These are phyloP conservation scores for Chlorencoelia australis DNA, from an alignment of 2,329 filamentous ascomycete genomes.

Conservation along the genomic window DNA sequence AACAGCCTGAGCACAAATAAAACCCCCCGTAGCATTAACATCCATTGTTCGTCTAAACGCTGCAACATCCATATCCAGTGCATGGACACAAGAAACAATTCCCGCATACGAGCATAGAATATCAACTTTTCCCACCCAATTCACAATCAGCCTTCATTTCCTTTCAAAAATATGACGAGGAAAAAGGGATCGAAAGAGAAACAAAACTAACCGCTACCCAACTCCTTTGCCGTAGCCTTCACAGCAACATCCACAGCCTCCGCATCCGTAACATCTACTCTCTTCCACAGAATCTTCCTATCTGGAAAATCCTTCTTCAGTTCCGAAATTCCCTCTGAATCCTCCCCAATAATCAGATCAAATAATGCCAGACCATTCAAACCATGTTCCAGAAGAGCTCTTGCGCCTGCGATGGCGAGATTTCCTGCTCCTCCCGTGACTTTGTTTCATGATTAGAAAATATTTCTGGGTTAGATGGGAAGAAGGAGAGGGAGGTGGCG, in stretches of 20 bases:
- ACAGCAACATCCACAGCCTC: conserved; percentile 36
- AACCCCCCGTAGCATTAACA: conserved; percentile 62
- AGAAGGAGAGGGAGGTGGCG: background rate
- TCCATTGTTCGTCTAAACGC: conserved; percentile 57
- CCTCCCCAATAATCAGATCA: conserved; percentile 39
- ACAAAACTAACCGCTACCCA: no score
- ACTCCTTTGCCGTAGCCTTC: conserved; percentile 28
- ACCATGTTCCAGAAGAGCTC: conserved; percentile 60
- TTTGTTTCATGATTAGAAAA: conserved; percentile 1
- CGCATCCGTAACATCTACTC: conserved; percentile 51
- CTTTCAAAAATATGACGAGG: no score
- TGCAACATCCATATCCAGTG: conserved; percentile 45
- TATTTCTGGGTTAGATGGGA: background rate
- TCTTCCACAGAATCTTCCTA: conserved; percentile 37
- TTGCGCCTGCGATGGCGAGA: conserved; percentile 45
- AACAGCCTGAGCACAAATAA: conserved; percentile 57
- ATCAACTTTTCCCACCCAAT: no score
- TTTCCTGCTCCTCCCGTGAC: conserved; percentile 59
- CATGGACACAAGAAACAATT: conserved; percentile 51
- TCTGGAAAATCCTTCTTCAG: conserved; percentile 45
- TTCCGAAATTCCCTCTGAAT: conserved; percentile 32
- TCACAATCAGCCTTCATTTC: no score
- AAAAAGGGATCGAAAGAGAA: no score
- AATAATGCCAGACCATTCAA: conserved; percentile 48
- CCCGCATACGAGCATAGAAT: conserved; percentile 52